These are phyloP conservation scores for Aspergillus fumigatiaffinis DNA, from an alignment of 2,329 filamentous ascomycete species.

Conservation along the genomic window DNA sequence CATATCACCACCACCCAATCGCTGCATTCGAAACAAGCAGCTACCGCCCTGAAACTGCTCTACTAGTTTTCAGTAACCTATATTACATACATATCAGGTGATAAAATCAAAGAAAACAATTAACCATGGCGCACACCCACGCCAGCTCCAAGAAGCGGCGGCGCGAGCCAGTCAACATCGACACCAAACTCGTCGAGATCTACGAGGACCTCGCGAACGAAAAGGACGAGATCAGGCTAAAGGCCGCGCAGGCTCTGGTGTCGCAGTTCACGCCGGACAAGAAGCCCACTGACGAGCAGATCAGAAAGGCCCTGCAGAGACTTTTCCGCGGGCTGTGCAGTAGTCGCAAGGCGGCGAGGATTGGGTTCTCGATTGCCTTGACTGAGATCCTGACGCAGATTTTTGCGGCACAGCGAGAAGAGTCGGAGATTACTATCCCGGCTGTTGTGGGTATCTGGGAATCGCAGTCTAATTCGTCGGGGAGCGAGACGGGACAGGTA, in stretches of 20 bases:
- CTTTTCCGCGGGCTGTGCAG: slow-evolving; percentile 87
- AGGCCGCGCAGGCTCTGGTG: slow-evolving; percentile 42
- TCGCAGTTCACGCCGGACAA: slow-evolving; percentile 42
- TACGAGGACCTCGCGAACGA: slow-evolving; percentile 48
- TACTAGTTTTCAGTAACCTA: neutral
- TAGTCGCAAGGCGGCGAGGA: slow-evolving; percentile 78
- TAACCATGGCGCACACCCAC: slow-evolving; percentile 26
- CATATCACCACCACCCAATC: slow-evolving; percentile 4
- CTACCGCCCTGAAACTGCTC: neutral
- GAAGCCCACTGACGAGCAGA: slow-evolving; percentile 38
- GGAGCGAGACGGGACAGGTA: slow-evolving; percentile 51
- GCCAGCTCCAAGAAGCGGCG: slow-evolving; percentile 35
- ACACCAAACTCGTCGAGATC: slow-evolving; percentile 46
- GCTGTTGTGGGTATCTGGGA: slow-evolving; percentile 51
- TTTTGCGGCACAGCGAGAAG: slow-evolving; percentile 44
- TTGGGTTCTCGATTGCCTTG: slow-evolving; percentile 86
- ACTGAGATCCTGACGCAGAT: slow-evolving; percentile 74
- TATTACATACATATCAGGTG: neutral
- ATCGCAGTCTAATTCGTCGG: slow-evolving; percentile 49
- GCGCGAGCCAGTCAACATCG: slow-evolving; percentile 40
- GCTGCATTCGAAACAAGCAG: slow-evolving; percentile 1
- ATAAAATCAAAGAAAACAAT: neutral
- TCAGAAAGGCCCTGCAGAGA: slow-evolving; percentile 49
- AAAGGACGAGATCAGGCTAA: slow-evolving; percentile 44
- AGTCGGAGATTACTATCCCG: slow-evolving; percentile 35